These are phyloP conservation scores for Xylona heveae DNA, from an alignment of 495 filamentous ascomycete species.

Conservation along the genomic window DNA sequence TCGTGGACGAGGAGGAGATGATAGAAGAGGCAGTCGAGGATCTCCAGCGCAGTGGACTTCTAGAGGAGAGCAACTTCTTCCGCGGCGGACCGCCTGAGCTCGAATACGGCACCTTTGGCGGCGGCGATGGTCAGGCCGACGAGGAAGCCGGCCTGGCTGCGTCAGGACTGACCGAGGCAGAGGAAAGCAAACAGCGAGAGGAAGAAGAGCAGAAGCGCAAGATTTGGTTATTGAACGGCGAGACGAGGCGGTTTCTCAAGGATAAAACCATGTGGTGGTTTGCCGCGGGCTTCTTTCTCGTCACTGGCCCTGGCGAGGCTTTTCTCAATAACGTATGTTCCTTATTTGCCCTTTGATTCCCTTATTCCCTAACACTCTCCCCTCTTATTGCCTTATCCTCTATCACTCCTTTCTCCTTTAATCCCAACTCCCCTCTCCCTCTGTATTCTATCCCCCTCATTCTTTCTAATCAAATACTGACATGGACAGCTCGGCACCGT, in stretches of 20 bases:
- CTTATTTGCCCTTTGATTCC: constrained; percentile 1
- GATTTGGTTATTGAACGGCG: constrained; percentile 67
- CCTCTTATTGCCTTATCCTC: too few species aligned
- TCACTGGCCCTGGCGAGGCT: constrained; percentile 81
- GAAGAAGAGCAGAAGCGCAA: constrained; percentile 57
- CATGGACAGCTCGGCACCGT: constrained; percentile 58
- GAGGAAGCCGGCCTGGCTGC: constrained; percentile 23
- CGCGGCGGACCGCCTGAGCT: constrained; percentile 11
- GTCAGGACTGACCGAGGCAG: constrained; percentile 23
- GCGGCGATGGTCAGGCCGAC: constrained; percentile 21
- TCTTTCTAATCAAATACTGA: neutral
- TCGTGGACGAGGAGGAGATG: constrained; percentile 47
- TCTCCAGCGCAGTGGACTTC: constrained; percentile 59
- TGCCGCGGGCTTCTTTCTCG: constrained; percentile 76
- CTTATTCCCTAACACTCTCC: neutral
- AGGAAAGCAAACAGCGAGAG: constrained; percentile 23
- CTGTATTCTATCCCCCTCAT: too few species aligned
- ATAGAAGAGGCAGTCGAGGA: constrained; percentile 64
- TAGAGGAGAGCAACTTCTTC: constrained; percentile 51
- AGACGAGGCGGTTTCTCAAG: constrained; percentile 59
- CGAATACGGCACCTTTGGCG: constrained; percentile 36
- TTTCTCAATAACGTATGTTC: constrained; percentile 71
- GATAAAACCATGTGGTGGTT: constrained; percentile 94
- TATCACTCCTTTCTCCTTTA: too few species aligned
- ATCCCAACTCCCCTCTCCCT: too few species aligned